Evolutionary conservation across 2,329 filamentous ascomycete species (phyloP), one percentile per base, ranked within the genome.

Genomic region (Ophidiomyces ophidiicola): DNA sequence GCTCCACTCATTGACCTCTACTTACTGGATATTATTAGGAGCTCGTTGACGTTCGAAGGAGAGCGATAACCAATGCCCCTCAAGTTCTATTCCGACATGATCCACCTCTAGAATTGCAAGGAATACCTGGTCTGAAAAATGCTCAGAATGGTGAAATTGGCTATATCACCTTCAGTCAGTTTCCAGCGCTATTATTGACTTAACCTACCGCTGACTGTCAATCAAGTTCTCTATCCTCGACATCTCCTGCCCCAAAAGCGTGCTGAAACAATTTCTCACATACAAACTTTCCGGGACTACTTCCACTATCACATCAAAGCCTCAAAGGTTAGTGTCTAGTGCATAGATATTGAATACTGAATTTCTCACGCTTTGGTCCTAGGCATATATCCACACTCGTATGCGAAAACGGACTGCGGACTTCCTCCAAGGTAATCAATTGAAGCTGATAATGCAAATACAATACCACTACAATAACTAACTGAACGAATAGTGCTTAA

Each of bases 281-380:
- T 99, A 54, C 92, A 99, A 66, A 99, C 90, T 10, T 98, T 98
- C 82, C 83, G 90, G 50, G 90, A 98, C 59, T 98, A 98, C 65
- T 98, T 99, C 72, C 90, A 99, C 64, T 99, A 99, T 63, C 90
- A 98, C 64, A 98, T 98, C 67, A 98, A 98, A 68, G 92, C 90
- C 20, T 94, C 87, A 46, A 98, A 98, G 71, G 76, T 78, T 60
- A 37, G 47, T 28, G n/a, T 11, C 21, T 14, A 39, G 36, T n/a
- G 20, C 6, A 29, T 26, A 28, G 15, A 10, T 12, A 19, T 10
- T 10, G 1, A 8, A 8, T 23, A 6, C 15, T 8, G 6, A 25
- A 37, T 33, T n/a, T 33, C 42, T 40, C 20, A 32, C 17, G 8
- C 14, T n/a, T 36, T 12, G 17, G 14, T 10, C 33, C 5, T 48